Conservation (phyloP, 495 filamentous ascomycete species). For the Trichoderma parareesei region DNA sequence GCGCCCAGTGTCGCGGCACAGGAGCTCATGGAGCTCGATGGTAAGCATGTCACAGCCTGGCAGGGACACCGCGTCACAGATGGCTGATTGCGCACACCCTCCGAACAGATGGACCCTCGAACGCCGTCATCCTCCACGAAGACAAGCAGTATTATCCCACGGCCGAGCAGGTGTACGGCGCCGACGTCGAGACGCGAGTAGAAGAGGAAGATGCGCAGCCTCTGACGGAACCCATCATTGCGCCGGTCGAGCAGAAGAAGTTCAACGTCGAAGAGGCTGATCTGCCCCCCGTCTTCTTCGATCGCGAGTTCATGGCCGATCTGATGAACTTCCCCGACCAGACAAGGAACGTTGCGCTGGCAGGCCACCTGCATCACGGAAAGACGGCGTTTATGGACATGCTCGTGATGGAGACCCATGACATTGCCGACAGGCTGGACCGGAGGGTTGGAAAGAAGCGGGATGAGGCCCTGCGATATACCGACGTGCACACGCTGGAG, state of each 20-base stretch:
- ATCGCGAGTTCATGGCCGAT: conserved; percentile 85
- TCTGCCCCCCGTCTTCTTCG: conserved; percentile 78
- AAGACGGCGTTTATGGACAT: conserved; percentile 99
- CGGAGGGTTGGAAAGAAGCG: conserved; percentile 71
- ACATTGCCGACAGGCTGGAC: conserved; percentile 66
- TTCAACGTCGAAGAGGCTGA: conserved; percentile 89
- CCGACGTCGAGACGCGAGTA: conserved; percentile 88
- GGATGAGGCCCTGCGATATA: conserved; percentile 90
- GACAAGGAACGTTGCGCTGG: conserved; percentile 83
- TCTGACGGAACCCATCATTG: conserved; percentile 85
- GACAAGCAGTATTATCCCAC: conserved; percentile 99
- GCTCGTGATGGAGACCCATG: conserved; percentile 91
- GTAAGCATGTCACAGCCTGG: conserved; percentile 31
- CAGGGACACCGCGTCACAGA: not conserved
- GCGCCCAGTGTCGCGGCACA: conserved; percentile 57
- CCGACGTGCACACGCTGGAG: conserved; percentile 83
- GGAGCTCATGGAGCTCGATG: conserved; percentile 92
- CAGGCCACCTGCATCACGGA: conserved; percentile 91
- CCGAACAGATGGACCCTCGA: conserved; percentile 76
- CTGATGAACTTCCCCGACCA: conserved; percentile 93
- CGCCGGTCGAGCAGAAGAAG: conserved; percentile 87
- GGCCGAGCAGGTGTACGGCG: conserved; percentile 87
- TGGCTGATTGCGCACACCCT: conserved; percentile 14
- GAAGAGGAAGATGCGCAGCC: conserved; percentile 97
- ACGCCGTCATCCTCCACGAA: conserved; percentile 93